These are phyloP conservation scores for Podospora fimiseda DNA, from an alignment of 495 filamentous ascomycete genomes.

Conservation along the genomic window DNA sequence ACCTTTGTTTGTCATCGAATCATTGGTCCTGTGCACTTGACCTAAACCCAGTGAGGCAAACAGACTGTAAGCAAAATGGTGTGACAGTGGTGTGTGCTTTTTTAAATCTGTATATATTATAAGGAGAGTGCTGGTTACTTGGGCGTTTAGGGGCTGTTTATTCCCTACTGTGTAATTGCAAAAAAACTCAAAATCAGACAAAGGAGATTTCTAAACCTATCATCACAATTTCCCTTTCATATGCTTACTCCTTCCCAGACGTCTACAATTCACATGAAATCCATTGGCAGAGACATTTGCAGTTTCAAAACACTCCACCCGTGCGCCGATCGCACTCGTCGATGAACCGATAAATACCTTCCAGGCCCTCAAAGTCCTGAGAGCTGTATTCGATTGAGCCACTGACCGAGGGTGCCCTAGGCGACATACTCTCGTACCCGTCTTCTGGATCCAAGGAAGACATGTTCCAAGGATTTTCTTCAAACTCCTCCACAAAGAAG, in stretches of 20 bases:
- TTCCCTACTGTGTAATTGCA: neutral
- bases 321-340: constrained; percentile 71
- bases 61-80: too few relatives aligned
- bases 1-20: too few relatives aligned
- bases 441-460: constrained; percentile 37
- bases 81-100: too few relatives aligned
- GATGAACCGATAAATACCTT: constrained; percentile 82
- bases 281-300: too few relatives aligned
- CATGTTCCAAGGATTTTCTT: constrained; percentile 41
- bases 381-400: constrained; percentile 38
- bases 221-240: neutral
- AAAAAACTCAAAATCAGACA: neutral
- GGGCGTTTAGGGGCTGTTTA: neutral
- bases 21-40: too few relatives aligned
- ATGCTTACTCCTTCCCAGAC: neutral
- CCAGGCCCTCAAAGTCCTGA: constrained; percentile 66
- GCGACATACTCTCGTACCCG: constrained; percentile 46
- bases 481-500: constrained; percentile 29
- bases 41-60: too few relatives aligned
- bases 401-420: constrained; percentile 31
- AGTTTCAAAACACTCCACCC: too few relatives aligned
- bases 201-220: constrained; percentile 4
- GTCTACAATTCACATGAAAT: too few relatives aligned
- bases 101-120: neutral
- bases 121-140: neutral